These are phyloP conservation scores for Tylopilus sp. DNA, from an alignment of 768 basidiomycete species.

Conservation along the genomic window DNA sequence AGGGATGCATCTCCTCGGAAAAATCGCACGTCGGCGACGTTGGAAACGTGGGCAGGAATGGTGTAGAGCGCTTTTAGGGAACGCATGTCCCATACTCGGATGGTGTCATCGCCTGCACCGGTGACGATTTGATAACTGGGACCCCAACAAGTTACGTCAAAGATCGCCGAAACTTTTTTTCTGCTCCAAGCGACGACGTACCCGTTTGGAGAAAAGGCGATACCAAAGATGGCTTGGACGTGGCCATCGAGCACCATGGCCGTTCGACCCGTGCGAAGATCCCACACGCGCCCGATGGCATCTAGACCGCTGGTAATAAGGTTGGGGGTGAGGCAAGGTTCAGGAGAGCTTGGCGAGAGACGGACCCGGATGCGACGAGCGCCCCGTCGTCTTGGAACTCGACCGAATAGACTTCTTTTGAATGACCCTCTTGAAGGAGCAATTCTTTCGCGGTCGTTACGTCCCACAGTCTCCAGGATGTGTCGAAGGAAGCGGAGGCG, in stretches of 20 bases:
- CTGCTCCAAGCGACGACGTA: conserved; percentile 37
- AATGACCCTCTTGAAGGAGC: conserved; percentile 92
- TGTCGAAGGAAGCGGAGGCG: conserved; percentile 94
- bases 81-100: conserved; percentile 98
- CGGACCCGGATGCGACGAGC: conserved; percentile 88
- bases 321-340: not conserved
- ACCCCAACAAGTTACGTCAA: conserved; percentile 10
- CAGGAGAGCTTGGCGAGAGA: not conserved
- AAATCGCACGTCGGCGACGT: conserved; percentile 93
- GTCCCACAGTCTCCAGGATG: conserved; percentile 98
- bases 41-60: conserved; percentile 93
- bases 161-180: not conserved
- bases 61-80: conserved; percentile 90
- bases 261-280: conserved; percentile 89
- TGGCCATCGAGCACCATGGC: conserved; percentile 99
- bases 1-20: conserved; percentile 64
- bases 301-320: conserved; percentile 72
- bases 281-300: conserved; percentile 97
- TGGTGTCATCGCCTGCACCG: conserved; percentile 94
- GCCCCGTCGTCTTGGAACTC: conserved; percentile 96
- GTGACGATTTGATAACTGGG: conserved; percentile 94
- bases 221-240: conserved; percentile 85
- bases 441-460: conserved; percentile 77
- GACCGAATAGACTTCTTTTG: conserved; percentile 94
- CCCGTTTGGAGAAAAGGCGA: conserved; percentile 96